Evolutionary conservation across 352 stramenopile species (phyloP).

Genomic region (Pythium oligandrum): DNA sequence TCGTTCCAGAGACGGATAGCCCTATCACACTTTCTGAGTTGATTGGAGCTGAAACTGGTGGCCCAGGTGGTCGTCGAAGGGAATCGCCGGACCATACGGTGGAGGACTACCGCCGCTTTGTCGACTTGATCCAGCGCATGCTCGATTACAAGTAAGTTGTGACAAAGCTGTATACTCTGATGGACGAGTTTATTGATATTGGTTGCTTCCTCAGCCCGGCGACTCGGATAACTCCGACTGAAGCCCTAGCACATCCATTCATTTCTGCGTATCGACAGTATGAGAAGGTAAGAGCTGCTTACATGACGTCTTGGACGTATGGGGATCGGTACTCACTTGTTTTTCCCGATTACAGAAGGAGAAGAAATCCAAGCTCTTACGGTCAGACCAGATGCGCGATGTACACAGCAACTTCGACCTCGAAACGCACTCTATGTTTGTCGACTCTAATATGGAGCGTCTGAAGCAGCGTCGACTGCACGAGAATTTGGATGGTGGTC

Average conservation of each 20-base stretch:
- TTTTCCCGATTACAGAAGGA: conserved; percentile 10
- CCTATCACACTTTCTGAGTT: conserved; percentile 55
- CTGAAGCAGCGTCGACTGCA: conserved; percentile 25
- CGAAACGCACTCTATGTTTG: conserved; percentile 18
- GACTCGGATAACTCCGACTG: conserved; percentile 87
- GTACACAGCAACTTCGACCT: conserved; percentile 15
- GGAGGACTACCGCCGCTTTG: conserved; percentile 89
- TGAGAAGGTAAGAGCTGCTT: conserved; percentile 23
- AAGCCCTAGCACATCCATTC: conserved; percentile 94
- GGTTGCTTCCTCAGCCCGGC: conserved; percentile 39
- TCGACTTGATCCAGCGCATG: conserved; percentile 94
- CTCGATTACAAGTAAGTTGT: conserved; percentile 90
- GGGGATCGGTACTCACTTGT: too few species aligned
- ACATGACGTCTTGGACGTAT: too few species aligned
- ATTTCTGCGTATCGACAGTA: conserved; percentile 45
- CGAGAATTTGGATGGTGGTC: conserved; percentile 15
- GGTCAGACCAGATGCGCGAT: conserved; percentile 21
- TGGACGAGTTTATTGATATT: too few species aligned
- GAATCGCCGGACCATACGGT: conserved; percentile 68
- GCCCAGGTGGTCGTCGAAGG: conserved; percentile 28
- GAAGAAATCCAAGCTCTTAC: conserved; percentile 26
- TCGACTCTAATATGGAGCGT: conserved; percentile 21
- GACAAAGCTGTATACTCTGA: too few species aligned
- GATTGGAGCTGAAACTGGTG: conserved; percentile 39
- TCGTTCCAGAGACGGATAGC: conserved; percentile 24